Evolutionary conservation across 1,139 yeast genomes (phyloP), one percentile per base, ranked within the genome.

Genomic region (Magnusiomyces sp.): DNA sequence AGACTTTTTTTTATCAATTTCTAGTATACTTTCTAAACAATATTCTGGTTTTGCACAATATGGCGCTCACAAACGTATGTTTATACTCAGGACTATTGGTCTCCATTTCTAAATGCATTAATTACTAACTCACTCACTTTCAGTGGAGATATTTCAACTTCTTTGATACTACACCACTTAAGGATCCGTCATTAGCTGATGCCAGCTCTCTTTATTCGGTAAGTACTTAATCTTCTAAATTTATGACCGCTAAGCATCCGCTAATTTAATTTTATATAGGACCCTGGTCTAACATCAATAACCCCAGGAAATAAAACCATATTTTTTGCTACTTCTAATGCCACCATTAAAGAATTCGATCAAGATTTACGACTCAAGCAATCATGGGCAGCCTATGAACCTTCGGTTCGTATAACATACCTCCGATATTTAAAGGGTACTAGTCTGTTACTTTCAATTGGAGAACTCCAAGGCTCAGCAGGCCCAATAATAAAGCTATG

Each of bases 141-240:
- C 46, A 67, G 72, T 89, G 96, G 96, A 75, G 94, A 54, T 95
- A 86, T 60, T 86, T 92, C 67, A 90, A 86, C 58, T 83, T 92
- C 66, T 89, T 86, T 65, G 96, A 89, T 52, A 75, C 79, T 45
- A 75, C 81, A 0, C 97, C 97, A 5, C 83, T 92, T 37, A 72
- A 81, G 56, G 97, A 92, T 63, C 97, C 97, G 6, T 71, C 76
- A 53, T 74, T 76, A 55, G 81, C 80, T 0, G 72, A 72, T 6
- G 64, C 59, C 2, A 72, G 75, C 5, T 81, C 86, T 0, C 70
- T 89, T 36, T 90, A 83, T 64, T 85, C 95, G 20, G 46, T 43
- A 43, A 10, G 46, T 64, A 57, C 33, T 33, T 36, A 53, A 57
- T 7, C 6, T 38, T 48, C 34, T 19, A 14, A 47, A 38, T 10